A percentile compares a stretch with the other conserved stretches of the same genome.
Evolutionary conservation across 2,329 filamentous ascomycete species (phyloP).

Genomic region (Nigrospora sphaerica): DNA sequence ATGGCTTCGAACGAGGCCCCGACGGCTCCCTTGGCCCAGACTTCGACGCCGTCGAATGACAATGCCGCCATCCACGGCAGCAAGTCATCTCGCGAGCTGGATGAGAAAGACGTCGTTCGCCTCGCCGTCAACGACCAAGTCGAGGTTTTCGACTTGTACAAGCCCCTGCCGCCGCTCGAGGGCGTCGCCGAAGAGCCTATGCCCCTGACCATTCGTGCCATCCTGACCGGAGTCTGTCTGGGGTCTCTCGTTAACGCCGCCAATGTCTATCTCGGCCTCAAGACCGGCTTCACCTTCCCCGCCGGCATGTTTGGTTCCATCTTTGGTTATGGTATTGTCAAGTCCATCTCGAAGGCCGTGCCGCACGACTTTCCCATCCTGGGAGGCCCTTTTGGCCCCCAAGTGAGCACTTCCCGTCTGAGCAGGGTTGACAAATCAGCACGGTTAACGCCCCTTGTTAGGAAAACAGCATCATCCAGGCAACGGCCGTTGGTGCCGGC

Average conservation of each 20-base stretch:
- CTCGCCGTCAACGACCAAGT: constrained; percentile 1
- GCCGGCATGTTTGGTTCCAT: constrained; percentile 27
- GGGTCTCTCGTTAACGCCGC: constrained; percentile 55
- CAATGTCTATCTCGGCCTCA: constrained; percentile 54
- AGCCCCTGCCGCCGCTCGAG: constrained; percentile 33
- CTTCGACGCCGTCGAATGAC: too few species aligned
- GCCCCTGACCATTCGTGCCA: constrained; percentile 48
- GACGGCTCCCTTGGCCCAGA: too few species aligned
- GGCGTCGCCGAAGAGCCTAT: constrained; percentile 34
- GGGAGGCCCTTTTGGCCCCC: constrained; percentile 49
- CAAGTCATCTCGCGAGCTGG: background rate
- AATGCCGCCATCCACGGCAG: too few species aligned
- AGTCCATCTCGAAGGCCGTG: constrained; percentile 41
- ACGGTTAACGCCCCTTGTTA: background rate
- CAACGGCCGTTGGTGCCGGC: constrained; percentile 51
- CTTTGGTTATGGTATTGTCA: constrained; percentile 52
- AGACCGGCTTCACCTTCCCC: constrained; percentile 43
- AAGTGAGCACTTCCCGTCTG: constrained; percentile 12
- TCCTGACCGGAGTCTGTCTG: constrained; percentile 46
- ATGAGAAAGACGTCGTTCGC: background rate
- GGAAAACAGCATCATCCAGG: constrained; percentile 57
- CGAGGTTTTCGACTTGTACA: constrained; percentile 26
- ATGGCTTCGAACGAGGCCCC: too few species aligned
- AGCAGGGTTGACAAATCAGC: too few species aligned
- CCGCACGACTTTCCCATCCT: constrained; percentile 41